Evolutionary conservation across 2,329 filamentous ascomycete genomes (phyloP), one percentile per base, ranked within the genome.

Genomic region (Coleophoma eucalyptorum): DNA sequence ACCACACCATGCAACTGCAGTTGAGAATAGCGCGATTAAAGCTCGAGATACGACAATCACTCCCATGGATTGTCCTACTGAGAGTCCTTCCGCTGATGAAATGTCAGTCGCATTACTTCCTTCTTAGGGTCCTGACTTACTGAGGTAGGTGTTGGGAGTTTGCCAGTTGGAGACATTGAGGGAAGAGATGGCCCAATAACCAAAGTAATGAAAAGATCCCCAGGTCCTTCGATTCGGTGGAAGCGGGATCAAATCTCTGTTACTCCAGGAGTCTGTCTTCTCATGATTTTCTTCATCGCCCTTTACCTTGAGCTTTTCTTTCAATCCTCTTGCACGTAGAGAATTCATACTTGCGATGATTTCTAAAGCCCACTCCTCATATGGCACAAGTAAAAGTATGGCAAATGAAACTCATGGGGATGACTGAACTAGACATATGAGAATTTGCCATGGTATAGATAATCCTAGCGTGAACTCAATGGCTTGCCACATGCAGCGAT

Each of bases 121-220:
- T 26, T 34, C 12, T 12, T 15, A 40, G 32, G 2, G 16, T 8
- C 10, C 32, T 10, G 12, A 44, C 51, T n/a, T 46, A 53, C 51
- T 72, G 33, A 78, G 55, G 53, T 73, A 76, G 1, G 69, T 72
- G 55, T 68, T 73, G n/a, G 73, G 72, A 1, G 69, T 72, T 55
- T 76, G 73, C 73, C 73, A 76, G 44, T 72, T 75, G 7, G 69
- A 58, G 35, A 75, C 63, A 38, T 73, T 74, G 31, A 68, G 51
- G 7, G 63, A 46, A 12, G 31, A 33, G 26, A 52, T 48, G 1
- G 50, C 45, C 53, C 50, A 52, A 32, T 48, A 53, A 11, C 72
- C 73, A 50, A 72, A 75, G 59, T 66, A 75, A 50, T 72, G 68
- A 50, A 70, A 65, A 55, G 67, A 72, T 3, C 62, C 68, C 60